phyloP scores from a whole-genome alignment of 345 rosid species.

The Acer campestre region DNA sequence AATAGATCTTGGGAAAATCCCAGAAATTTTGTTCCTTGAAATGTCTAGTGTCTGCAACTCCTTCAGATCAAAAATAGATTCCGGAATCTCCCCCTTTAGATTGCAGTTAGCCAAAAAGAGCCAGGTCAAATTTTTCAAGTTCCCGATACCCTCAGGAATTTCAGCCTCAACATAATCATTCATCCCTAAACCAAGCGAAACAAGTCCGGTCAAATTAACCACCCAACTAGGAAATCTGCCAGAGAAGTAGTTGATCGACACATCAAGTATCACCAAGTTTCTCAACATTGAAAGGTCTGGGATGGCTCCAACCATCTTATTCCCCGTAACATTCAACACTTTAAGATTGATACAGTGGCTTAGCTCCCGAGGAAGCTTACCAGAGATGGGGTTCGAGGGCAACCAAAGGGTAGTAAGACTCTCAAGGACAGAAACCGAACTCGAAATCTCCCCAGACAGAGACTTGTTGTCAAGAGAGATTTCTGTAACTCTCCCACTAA shows the following conservation, averaged over 20 bases:
- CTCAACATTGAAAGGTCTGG: conserved; percentile 65
- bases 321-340: conserved; percentile 58
- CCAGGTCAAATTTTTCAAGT: conserved; percentile 66
- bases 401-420: conserved; percentile 50
- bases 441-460: conserved; percentile 70
- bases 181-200: conserved; percentile 44
- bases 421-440: conserved; percentile 50
- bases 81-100: conserved; percentile 65
- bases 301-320: conserved; percentile 50
- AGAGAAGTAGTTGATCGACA: conserved; percentile 50
- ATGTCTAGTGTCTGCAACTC: conserved; percentile 59
- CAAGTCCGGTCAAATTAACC: conserved; percentile 54
- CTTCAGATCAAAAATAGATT: conserved; percentile 47
- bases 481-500: conserved; percentile 48
- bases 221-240: conserved; percentile 74
- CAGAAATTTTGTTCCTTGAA: conserved; percentile 54
- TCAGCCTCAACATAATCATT: conserved; percentile 52
- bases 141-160: conserved; percentile 62
- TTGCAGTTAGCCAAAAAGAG: conserved; percentile 46
- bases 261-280: conserved; percentile 53
- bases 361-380: conserved; percentile 59
- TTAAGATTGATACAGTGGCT: conserved; percentile 48
- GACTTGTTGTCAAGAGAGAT: conserved; percentile 52
- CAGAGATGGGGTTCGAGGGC: conserved; percentile 50
- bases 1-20: conserved; percentile 56